These are phyloP conservation scores for Solioccasus polychromus DNA, from an alignment of 768 basidiomycete species.

Conservation along the genomic window DNA sequence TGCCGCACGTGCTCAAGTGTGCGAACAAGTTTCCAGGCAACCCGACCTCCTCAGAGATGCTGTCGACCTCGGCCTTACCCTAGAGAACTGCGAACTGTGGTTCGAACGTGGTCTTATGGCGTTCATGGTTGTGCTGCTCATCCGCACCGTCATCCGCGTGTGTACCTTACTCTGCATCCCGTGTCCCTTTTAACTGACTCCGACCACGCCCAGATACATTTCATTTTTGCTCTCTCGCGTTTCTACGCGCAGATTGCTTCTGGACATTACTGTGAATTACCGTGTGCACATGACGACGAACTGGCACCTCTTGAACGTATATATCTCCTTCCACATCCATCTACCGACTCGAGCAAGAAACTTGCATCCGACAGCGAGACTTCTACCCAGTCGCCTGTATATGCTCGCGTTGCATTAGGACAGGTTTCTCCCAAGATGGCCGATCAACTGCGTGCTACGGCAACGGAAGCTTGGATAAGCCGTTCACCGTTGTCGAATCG, in stretches of 20 bases:
- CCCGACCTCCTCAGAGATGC: constrained; percentile 72
- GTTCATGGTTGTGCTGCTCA: constrained; percentile 53
- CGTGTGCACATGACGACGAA: constrained; percentile 18
- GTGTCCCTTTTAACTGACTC: constrained; percentile 2
- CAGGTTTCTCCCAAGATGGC: constrained; percentile 54
- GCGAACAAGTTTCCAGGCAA: constrained; percentile 73
- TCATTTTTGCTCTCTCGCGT: constrained; percentile 68
- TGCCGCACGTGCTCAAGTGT: constrained; percentile 55
- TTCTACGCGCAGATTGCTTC: constrained; percentile 57
- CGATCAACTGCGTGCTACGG: constrained; percentile 46
- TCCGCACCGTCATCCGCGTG: constrained; percentile 67
- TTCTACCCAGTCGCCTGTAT: constrained; percentile 36
- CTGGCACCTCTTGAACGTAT: constrained; percentile 51
- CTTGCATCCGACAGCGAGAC: neutral
- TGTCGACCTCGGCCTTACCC: constrained; percentile 66
- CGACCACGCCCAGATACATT: constrained; percentile 54
- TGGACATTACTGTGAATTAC: constrained; percentile 24
- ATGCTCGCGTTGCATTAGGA: constrained; percentile 64
- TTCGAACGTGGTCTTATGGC: constrained; percentile 64
- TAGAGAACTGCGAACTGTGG: constrained; percentile 82
- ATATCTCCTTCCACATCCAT: constrained; percentile 49
- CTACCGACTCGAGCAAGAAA: constrained; percentile 11
- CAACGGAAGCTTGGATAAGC: constrained; percentile 68
- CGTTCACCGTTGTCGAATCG: constrained; percentile 10
- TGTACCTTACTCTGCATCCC: constrained; percentile 24